phyloP scores from a whole-genome alignment of 2,329 filamentous ascomycete species.

The Calonectria pseudoturangicola region DNA sequence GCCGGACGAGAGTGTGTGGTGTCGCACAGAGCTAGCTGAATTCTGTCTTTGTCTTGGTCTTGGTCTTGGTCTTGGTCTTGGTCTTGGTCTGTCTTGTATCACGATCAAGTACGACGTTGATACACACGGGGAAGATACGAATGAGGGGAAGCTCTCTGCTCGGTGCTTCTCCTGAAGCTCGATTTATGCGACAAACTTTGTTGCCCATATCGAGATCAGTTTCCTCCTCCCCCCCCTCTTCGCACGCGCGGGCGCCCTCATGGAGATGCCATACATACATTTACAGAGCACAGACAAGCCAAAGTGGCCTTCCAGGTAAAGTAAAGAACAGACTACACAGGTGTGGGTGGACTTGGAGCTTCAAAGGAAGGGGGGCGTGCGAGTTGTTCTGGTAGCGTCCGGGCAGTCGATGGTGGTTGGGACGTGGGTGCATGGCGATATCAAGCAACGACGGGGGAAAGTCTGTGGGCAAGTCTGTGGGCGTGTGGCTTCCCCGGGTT shows the following conservation, averaged over 20 bases:
- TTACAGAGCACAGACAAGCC: slow-evolving; percentile 19
- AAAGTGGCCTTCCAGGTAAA: slow-evolving; percentile 32
- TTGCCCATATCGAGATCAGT: not conserved
- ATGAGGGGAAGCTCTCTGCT: slow-evolving; percentile 22
- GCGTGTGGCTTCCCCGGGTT: slow-evolving; percentile 17
- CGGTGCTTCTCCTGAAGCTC: slow-evolving; percentile 13
- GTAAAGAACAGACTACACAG: slow-evolving; percentile 21
- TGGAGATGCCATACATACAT: not conserved
- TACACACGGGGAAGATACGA: slow-evolving; percentile 3
- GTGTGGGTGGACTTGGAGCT: slow-evolving; percentile 29
- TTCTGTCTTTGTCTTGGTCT: slow-evolving; percentile 1
- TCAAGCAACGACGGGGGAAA: slow-evolving; percentile 8
- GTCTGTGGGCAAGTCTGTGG: slow-evolving; percentile 13
- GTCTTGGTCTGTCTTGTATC: slow-evolving; percentile 16
- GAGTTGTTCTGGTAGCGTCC: slow-evolving; percentile 25
- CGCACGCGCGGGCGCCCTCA: not conserved
- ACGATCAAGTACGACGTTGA: slow-evolving; percentile 13
- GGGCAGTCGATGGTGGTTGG: slow-evolving; percentile 12
- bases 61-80: not conserved
- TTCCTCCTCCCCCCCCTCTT: not conserved
- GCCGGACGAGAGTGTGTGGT: slow-evolving; percentile 4
- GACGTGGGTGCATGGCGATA: slow-evolving; percentile 26
- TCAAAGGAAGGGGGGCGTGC: slow-evolving; percentile 29
- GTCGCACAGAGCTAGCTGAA: slow-evolving; percentile 10
- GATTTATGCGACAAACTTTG: slow-evolving; percentile 14